Percentiles rank a stretch among this genome's conserved stretches.
Evolutionary conservation across 78 protist species (phyloP).

Genomic region (Chrysochromulina parva): DNA sequence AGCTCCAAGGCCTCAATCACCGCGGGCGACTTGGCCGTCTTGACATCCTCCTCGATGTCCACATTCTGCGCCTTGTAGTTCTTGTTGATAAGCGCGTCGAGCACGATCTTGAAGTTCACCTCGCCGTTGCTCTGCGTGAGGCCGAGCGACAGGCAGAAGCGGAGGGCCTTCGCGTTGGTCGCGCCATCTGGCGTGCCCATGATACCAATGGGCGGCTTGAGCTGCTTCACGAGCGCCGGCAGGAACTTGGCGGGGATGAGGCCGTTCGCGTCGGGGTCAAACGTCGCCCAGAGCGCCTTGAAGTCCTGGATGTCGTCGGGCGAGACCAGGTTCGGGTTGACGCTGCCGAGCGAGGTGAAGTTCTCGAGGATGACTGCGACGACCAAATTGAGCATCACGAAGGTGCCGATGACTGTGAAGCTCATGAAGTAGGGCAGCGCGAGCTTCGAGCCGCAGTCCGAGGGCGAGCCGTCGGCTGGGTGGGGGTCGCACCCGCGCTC

Average conservation of each 20-base stretch:
- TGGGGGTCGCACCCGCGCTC: neutral
- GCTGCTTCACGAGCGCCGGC: too few species aligned
- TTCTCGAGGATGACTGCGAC: neutral
- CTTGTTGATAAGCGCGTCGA: too few species aligned
- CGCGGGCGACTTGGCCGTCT: too few species aligned
- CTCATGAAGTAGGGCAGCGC: neutral
- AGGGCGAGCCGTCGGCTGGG: neutral
- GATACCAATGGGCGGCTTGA: too few species aligned
- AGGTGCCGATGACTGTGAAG: neutral
- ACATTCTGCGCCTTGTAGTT: too few species aligned
- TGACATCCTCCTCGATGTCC: too few species aligned
- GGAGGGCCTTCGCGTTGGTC: too few species aligned
- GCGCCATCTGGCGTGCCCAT: too few species aligned
- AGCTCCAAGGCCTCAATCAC: too few species aligned
- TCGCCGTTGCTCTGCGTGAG: too few species aligned
- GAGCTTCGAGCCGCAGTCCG: neutral
- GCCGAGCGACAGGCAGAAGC: too few species aligned
- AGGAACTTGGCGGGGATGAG: neutral
- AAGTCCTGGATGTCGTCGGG: neutral
- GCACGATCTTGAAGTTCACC: too few species aligned
- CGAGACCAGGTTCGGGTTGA: neutral
- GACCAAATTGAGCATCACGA: neutral
- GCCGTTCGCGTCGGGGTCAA: neutral
- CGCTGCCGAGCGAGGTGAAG: neutral
- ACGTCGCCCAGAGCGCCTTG: neutral